phyloP scores from a whole-genome alignment of 2,329 filamentous ascomycete species.

The Bipolaris victoriae region DNA sequence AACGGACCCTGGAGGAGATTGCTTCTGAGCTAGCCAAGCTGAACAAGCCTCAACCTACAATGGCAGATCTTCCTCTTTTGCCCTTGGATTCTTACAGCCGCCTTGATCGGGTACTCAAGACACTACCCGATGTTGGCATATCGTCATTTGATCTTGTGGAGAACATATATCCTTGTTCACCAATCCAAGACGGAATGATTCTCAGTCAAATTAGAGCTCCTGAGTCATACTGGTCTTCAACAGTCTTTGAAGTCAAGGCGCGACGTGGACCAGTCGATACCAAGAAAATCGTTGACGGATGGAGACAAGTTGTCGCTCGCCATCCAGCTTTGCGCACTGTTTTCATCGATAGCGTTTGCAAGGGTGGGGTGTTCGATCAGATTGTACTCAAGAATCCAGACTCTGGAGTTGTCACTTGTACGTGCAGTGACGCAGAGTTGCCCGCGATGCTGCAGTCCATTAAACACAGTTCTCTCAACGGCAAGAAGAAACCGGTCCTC shows the following conservation, averaged over 20 bases:
- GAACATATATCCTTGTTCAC: conserved; percentile 43
- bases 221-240: conserved; percentile 39
- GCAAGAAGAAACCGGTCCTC: conserved; percentile 39
- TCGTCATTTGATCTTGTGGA: conserved; percentile 33
- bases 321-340: conserved; percentile 44
- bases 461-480: conserved; percentile 35
- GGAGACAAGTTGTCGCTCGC: conserved; percentile 41
- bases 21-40: conserved; percentile 31
- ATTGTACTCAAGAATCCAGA: conserved; percentile 39
- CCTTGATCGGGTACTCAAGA: conserved; percentile 38
- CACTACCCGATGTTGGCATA: conserved; percentile 31
- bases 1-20: conserved; percentile 40
- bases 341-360: conserved; percentile 44
- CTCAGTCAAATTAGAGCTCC: conserved; percentile 42
- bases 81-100: conserved; percentile 41
- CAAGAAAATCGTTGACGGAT: conserved; percentile 30
- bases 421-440: conserved; percentile 35
- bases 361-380: conserved; percentile 46
- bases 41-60: conserved; percentile 36
- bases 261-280: conserved; percentile 32
- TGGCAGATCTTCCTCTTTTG: conserved; percentile 42
- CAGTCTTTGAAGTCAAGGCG: conserved; percentile 37
- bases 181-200: conserved; percentile 45
- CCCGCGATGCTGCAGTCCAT: conserved; percentile 30
- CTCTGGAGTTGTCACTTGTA: conserved; percentile 29